phyloP scores from a whole-genome alignment of 441 rosid species.

The Geranium incanum region DNA sequence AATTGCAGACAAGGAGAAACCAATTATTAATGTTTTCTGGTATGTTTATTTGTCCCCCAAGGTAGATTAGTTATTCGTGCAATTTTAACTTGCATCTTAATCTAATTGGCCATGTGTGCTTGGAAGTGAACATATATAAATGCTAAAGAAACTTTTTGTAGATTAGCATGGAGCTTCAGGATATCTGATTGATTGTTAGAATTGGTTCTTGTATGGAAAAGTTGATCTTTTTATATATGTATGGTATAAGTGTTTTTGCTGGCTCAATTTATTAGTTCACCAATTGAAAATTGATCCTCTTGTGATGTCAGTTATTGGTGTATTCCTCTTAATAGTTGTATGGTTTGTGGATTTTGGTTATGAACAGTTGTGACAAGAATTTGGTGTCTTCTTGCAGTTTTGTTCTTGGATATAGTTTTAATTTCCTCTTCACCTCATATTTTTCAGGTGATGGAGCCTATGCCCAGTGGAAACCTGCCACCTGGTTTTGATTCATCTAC shows the following conservation, averaged over 20 bases:
- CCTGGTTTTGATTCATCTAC: conserved; percentile 98
- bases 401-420: not conserved
- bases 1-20: not conserved
- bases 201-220: not conserved
- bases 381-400: not conserved
- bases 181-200: not conserved
- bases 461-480: conserved; percentile 98
- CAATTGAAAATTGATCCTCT: not conserved
- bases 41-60: not conserved
- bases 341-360: not conserved
- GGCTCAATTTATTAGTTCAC: not conserved
- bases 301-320: not conserved
- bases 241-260: not conserved
- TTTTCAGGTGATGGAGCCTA: conserved; percentile 86
- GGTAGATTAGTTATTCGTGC: not conserved
- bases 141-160: not conserved
- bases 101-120: not conserved
- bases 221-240: not conserved
- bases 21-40: not conserved
- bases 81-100: not conserved
- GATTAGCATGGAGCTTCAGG: not conserved
- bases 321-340: not conserved
- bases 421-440: conserved; percentile 27
- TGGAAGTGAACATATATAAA: not conserved
- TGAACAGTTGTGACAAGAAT: not conserved